Evolutionary conservation across 2,329 filamentous ascomycete genomes (phyloP).

Genomic region (Colletotrichum melonis): DNA sequence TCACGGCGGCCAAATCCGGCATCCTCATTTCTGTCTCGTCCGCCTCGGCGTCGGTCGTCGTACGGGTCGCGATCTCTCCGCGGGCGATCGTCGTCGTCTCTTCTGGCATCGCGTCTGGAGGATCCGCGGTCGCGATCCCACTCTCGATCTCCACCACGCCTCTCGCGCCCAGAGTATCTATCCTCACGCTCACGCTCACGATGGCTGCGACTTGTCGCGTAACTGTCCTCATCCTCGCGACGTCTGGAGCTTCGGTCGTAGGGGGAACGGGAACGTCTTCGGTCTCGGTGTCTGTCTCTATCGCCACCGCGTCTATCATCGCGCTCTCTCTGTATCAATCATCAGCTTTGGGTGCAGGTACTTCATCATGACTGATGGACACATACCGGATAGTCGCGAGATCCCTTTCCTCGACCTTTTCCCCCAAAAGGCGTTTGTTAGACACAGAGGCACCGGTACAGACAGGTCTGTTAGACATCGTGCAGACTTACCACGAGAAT

Average conservation of each 20-base stretch:
- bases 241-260: slow-evolving; percentile 75
- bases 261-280: slow-evolving; percentile 88
- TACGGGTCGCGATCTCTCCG: slow-evolving; percentile 65
- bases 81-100: slow-evolving; percentile 74
- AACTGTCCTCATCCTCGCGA: slow-evolving; percentile 83
- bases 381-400: slow-evolving; percentile 37
- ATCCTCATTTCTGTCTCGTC: slow-evolving; percentile 55
- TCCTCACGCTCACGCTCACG: slow-evolving; percentile 95
- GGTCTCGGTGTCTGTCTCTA: slow-evolving; percentile 61
- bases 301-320: slow-evolving; percentile 46
- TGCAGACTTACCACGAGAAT: slow-evolving; percentile 36
- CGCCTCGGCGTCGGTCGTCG: slow-evolving; percentile 63
- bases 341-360: neutral
- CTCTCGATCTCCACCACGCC: slow-evolving; percentile 68
- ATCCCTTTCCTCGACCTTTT: slow-evolving; percentile 36
- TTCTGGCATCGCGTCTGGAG: slow-evolving; percentile 69
- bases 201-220: slow-evolving; percentile 93
- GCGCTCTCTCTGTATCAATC: slow-evolving; percentile 43
- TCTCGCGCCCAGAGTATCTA: slow-evolving; percentile 79
- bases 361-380: neutral
- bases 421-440: slow-evolving; percentile 23
- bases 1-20: slow-evolving; percentile 53
- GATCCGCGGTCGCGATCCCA: slow-evolving; percentile 79
- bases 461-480: neutral
- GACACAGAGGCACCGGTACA: neutral